These are phyloP conservation scores for Haematococcus lacustris DNA, from an alignment of 139 green algal genomes.

Conservation along the genomic window DNA sequence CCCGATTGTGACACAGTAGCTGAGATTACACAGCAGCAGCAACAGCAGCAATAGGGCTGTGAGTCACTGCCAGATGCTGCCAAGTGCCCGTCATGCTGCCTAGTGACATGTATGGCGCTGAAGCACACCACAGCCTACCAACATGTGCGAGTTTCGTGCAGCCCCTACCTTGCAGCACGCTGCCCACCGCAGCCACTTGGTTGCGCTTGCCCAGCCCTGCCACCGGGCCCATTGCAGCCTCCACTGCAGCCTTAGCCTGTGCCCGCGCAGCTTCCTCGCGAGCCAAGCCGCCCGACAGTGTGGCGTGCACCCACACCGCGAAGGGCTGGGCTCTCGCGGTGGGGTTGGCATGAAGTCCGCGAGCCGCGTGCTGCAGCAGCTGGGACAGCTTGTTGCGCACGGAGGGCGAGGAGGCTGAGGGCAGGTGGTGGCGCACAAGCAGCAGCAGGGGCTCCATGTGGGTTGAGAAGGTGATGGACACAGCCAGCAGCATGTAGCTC, in stretches of 20 bases:
- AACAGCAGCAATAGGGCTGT: too few relatives aligned
- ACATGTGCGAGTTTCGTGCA: too few relatives aligned
- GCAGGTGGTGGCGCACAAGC: slow-evolving; percentile 32
- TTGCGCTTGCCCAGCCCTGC: neutral
- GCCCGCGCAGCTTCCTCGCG: slow-evolving; percentile 32
- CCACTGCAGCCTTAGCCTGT: slow-evolving; percentile 25
- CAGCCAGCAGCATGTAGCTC: slow-evolving; percentile 67
- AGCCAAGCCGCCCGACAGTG: slow-evolving; percentile 36
- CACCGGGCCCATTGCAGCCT: neutral
- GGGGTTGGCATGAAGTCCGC: slow-evolving; percentile 66
- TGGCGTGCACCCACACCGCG: slow-evolving; percentile 47
- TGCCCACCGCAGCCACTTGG: slow-evolving; percentile 3
- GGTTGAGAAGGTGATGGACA: slow-evolving; percentile 48
- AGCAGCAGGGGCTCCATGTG: slow-evolving; percentile 37
- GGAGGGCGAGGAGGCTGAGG: slow-evolving; percentile 39
- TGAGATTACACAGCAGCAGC: neutral
- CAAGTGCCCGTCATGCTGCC: too few relatives aligned
- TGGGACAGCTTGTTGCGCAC: slow-evolving; percentile 55
- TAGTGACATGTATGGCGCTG: too few relatives aligned
- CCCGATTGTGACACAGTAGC: slow-evolving; percentile 5
- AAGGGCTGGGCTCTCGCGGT: slow-evolving; percentile 47
- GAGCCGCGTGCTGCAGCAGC: slow-evolving; percentile 63
- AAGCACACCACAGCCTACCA: too few relatives aligned
- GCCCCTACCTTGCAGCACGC: slow-evolving; percentile 4
- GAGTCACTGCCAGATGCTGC: too few relatives aligned